Evolutionary conservation across 2,329 filamentous ascomycete species (phyloP).

Genomic region (Phyllosticta citribraziliensis): DNA sequence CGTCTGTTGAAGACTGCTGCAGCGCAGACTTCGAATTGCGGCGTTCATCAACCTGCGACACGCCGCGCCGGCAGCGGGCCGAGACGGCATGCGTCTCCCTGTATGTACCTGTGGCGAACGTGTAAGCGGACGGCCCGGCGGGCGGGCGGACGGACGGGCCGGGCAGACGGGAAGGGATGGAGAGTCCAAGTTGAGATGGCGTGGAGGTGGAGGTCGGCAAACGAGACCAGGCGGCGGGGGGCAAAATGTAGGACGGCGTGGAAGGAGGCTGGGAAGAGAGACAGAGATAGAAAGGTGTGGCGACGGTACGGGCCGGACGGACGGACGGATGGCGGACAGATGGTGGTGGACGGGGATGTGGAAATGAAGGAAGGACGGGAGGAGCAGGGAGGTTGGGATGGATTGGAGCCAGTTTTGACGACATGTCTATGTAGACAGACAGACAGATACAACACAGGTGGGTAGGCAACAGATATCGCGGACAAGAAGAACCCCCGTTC

Average conservation of each 20-base stretch:
- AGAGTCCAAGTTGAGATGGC: background rate
- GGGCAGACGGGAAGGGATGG: background rate
- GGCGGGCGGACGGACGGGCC: background rate
- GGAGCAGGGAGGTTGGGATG: background rate
- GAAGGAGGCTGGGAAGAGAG: background rate
- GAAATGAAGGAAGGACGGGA: background rate
- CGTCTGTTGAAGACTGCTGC: too few species aligned
- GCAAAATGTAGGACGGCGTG: too few species aligned
- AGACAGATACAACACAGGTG: too few species aligned
- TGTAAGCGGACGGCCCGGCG: background rate
- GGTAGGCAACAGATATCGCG: too few species aligned
- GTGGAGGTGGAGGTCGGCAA: too few species aligned
- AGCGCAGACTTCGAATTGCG: too few species aligned
- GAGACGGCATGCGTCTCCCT: background rate
- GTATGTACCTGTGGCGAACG: too few species aligned
- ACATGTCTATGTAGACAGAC: background rate
- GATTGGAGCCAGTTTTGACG: background rate
- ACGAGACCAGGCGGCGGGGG: too few species aligned
- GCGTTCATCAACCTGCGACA: background rate
- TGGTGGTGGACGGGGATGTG: background rate
- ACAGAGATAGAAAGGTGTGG: too few species aligned
- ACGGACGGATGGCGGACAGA: background rate
- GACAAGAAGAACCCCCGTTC: too few species aligned
- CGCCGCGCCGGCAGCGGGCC: background rate
- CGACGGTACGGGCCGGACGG: background rate